Evolutionary conservation across 345 rosid genomes (phyloP).

Genomic region (Corchorus olitorius): DNA sequence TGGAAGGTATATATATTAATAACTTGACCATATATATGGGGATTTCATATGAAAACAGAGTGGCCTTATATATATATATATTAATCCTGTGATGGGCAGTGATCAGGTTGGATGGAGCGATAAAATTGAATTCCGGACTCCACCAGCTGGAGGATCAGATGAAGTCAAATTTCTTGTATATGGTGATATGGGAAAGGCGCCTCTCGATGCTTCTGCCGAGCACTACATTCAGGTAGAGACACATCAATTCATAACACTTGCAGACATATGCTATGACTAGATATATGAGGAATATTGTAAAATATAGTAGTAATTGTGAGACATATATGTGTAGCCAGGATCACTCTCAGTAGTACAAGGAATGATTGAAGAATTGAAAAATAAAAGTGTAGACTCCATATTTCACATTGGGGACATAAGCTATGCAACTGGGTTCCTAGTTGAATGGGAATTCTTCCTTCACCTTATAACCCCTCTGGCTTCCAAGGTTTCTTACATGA

Average conservation of each 20-base stretch:
- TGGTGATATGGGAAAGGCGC: slow-evolving; percentile 85
- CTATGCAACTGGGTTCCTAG: slow-evolving; percentile 75
- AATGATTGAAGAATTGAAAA: slow-evolving; percentile 42
- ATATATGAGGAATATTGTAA: background rate
- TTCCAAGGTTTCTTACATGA: slow-evolving; percentile 67
- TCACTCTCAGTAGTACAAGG: slow-evolving; percentile 55
- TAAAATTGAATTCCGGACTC: slow-evolving; percentile 46
- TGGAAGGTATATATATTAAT: no score
- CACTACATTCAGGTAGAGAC: slow-evolving; percentile 60
- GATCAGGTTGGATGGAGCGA: slow-evolving; percentile 65
- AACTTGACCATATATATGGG: no score
- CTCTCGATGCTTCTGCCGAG: slow-evolving; percentile 58
- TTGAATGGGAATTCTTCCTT: slow-evolving; percentile 77
- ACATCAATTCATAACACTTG: no score
- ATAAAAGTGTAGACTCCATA: slow-evolving; percentile 52
- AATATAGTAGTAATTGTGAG: background rate
- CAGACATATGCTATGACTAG: background rate
- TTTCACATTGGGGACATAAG: slow-evolving; percentile 84
- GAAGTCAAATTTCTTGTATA: slow-evolving; percentile 54
- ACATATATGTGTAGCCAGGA: slow-evolving; percentile 48
- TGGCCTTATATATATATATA: background rate
- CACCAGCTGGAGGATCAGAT: slow-evolving; percentile 60
- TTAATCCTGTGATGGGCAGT: slow-evolving; percentile 27
- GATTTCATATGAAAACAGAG: background rate
- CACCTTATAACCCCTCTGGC: slow-evolving; percentile 57